Percentiles rank a stretch among this genome's conserved stretches.
These are phyloP conservation scores for Lepraria neglecta DNA, from an alignment of 495 filamentous ascomycete genomes.

Conservation along the genomic window DNA sequence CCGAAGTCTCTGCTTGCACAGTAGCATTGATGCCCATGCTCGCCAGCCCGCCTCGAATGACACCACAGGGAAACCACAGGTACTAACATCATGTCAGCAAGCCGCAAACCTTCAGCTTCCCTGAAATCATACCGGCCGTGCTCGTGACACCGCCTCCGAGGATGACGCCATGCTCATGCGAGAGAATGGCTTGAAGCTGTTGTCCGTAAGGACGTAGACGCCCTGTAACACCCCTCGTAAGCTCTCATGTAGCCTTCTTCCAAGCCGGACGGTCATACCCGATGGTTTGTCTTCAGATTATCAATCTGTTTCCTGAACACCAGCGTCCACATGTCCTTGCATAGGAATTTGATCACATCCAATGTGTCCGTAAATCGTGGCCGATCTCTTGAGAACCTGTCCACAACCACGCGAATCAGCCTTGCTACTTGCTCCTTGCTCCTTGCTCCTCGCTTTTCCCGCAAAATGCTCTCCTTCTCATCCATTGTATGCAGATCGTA, in stretches of 20 bases:
- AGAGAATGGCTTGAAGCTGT: slow-evolving; percentile 78
- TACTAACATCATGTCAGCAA: slow-evolving; percentile 30
- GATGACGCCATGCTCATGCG: slow-evolving; percentile 76
- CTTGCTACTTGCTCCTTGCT: background rate
- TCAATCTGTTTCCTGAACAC: slow-evolving; percentile 96
- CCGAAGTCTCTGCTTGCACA: slow-evolving; percentile 80
- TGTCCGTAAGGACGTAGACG: slow-evolving; percentile 93
- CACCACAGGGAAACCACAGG: slow-evolving; percentile 88
- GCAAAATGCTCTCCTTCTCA: background rate
- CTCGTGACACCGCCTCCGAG: slow-evolving; percentile 61
- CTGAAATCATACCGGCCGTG: slow-evolving; percentile 60
- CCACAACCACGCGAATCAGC: background rate
- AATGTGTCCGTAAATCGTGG: slow-evolving; percentile 82
- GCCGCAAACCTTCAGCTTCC: slow-evolving; percentile 2
- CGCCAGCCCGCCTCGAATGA: slow-evolving; percentile 81
- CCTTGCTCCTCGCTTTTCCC: background rate
- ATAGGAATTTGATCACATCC: slow-evolving; percentile 94
- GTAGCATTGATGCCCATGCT: slow-evolving; percentile 86
- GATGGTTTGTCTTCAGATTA: slow-evolving; percentile 96
- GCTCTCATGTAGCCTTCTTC: background rate
- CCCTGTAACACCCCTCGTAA: slow-evolving; percentile 47
- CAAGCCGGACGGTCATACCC: slow-evolving; percentile 44
- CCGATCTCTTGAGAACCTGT: slow-evolving; percentile 78
- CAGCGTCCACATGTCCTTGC: slow-evolving; percentile 93
- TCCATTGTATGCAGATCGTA: background rate